These are phyloP conservation scores for Macrophomina pseudophaseolina DNA, from an alignment of 2,329 filamentous ascomycete genomes.

Conservation along the genomic window DNA sequence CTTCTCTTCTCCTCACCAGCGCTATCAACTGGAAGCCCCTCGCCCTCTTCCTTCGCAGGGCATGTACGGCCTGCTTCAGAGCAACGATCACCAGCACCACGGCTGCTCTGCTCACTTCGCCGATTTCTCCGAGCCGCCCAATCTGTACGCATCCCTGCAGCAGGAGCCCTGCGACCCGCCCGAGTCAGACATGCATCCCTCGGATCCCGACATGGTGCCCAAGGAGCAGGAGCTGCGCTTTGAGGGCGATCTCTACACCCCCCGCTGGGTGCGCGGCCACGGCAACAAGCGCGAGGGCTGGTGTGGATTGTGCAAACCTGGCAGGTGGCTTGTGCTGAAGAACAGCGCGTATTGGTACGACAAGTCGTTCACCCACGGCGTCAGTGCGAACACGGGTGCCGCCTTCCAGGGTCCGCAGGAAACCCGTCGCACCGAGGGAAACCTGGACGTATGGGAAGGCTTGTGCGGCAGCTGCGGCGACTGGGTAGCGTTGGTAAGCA, in stretches of 20 bases:
- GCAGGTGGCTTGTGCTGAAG: constrained; percentile 84
- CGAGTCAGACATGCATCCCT: constrained; percentile 80
- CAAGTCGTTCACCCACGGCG: constrained; percentile 87
- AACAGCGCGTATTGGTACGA: constrained; percentile 95
- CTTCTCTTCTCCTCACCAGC: constrained; percentile 57
- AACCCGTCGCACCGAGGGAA: constrained; percentile 77
- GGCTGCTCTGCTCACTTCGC: constrained; percentile 69
- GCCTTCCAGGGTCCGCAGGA: constrained; percentile 79
- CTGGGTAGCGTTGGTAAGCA: constrained; percentile 81
- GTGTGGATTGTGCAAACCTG: constrained; percentile 87
- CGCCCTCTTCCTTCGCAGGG: constrained; percentile 69
- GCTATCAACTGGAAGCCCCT: constrained; percentile 61
- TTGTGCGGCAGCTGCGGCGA: constrained; percentile 79
- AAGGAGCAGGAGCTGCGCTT: constrained; percentile 78
- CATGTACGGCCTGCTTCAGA: constrained; percentile 74
- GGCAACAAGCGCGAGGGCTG: constrained; percentile 88
- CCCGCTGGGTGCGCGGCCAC: constrained; percentile 81
- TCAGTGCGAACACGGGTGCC: constrained; percentile 79
- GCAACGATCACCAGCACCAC: constrained; percentile 72
- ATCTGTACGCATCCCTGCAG: constrained; percentile 75
- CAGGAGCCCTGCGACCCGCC: constrained; percentile 77
- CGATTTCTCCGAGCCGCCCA: constrained; percentile 75
- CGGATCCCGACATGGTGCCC: constrained; percentile 74
- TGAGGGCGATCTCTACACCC: constrained; percentile 81
- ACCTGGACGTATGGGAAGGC: constrained; percentile 81